Percentiles rank a stretch among this genome's conserved stretches.
Conservation (phyloP, 305 asterid species). For the Galium porrigens region DNA sequence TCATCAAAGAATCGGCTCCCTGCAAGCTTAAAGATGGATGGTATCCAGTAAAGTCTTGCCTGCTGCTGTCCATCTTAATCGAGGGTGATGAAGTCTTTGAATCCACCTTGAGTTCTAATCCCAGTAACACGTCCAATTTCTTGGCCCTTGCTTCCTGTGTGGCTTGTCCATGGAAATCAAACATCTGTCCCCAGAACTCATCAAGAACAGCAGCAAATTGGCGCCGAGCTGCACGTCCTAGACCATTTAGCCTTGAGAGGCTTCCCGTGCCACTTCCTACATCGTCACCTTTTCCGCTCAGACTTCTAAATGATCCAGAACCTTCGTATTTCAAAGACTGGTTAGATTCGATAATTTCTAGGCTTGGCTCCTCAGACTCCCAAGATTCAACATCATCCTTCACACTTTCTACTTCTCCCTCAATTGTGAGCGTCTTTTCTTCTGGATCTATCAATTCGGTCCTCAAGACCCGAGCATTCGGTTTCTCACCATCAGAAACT, state of each 20-base stretch:
- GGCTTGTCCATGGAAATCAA: slow-evolving; percentile 61
- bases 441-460: slow-evolving; percentile 25
- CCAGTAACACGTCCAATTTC: slow-evolving; percentile 56
- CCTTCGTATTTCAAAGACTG: slow-evolving; percentile 47
- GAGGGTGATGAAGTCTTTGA: slow-evolving; percentile 39
- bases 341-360: slow-evolving; percentile 33
- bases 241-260: slow-evolving; percentile 70
- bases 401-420: slow-evolving; percentile 30
- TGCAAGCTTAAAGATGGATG: slow-evolving; percentile 35
- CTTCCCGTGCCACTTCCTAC: slow-evolving; percentile 78
- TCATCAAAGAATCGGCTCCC: slow-evolving; percentile 42
- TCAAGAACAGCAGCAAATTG: slow-evolving; percentile 54
- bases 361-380: slow-evolving; percentile 44
- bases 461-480: slow-evolving; percentile 18
- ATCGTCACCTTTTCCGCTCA: slow-evolving; percentile 53
- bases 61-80: slow-evolving; percentile 35
- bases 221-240: slow-evolving; percentile 90
- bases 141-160: slow-evolving; percentile 57
- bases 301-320: slow-evolving; percentile 67
- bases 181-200: slow-evolving; percentile 93
- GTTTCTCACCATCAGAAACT: slow-evolving; percentile 28
- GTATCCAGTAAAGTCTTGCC: slow-evolving; percentile 39
- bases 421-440: slow-evolving; percentile 35
- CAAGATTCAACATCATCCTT: slow-evolving; percentile 45
- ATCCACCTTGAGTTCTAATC: slow-evolving; percentile 43